phyloP scores from a whole-genome alignment of 1,139 yeast genomes.

The Sugiyamaella xylanicola region DNA sequence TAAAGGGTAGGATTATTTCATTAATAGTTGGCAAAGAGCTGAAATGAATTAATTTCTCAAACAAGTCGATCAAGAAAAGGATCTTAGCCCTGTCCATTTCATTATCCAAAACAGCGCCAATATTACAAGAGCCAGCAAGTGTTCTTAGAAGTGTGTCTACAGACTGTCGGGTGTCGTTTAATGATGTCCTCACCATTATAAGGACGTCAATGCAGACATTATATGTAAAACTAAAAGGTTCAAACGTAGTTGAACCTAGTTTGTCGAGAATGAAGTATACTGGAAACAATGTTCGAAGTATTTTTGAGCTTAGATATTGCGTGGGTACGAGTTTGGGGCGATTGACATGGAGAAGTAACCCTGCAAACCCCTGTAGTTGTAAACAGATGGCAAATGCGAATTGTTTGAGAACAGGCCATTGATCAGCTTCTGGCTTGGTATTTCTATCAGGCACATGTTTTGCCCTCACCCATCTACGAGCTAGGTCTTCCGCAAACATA shows the following conservation, averaged over 20 bases:
- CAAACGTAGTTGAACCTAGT: conserved; percentile 73
- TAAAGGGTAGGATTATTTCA: conserved; percentile 48
- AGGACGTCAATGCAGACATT: conserved; percentile 54
- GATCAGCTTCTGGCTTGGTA: background rate
- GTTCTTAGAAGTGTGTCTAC: conserved; percentile 29
- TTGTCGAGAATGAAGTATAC: conserved; percentile 58
- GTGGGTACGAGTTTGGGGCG: conserved; percentile 21
- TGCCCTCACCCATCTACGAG: conserved; percentile 17
- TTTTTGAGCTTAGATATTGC: conserved; percentile 42
- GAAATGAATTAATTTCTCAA: conserved; percentile 58
- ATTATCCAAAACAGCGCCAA: conserved; percentile 42
- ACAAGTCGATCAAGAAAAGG: conserved; percentile 57
- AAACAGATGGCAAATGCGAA: conserved; percentile 55
- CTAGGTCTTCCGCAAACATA: conserved; percentile 19
- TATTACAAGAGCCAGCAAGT: conserved; percentile 48
- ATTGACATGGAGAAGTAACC: conserved; percentile 42
- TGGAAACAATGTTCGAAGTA: conserved; percentile 54
- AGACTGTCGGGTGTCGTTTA: conserved; percentile 23
- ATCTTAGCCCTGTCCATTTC: conserved; percentile 52
- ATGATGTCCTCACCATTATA: conserved; percentile 17
- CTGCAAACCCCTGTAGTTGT: conserved; percentile 58
- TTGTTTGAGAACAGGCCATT: conserved; percentile 39
- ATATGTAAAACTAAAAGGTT: conserved; percentile 66
- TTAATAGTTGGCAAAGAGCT: conserved; percentile 40
- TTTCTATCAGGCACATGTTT: background rate